Evolutionary conservation across 306 rosid genomes (phyloP), one percentile per base, ranked within the genome.

Genomic region (Casuarina glauca): DNA sequence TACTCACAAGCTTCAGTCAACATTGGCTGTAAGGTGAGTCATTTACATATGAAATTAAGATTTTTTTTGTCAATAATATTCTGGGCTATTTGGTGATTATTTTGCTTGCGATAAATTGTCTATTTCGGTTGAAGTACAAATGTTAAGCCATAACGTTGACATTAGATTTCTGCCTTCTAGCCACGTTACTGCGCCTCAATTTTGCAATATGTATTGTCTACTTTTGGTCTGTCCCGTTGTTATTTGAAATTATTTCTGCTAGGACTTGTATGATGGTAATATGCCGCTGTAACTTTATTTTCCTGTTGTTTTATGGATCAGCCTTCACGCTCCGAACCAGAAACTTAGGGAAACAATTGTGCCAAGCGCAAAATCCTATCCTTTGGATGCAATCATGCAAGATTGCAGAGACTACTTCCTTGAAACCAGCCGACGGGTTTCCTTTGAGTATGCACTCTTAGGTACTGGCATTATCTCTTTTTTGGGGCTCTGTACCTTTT

Each of bases 271-370:
- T 62, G 44, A 62, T 36, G 69, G 13, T 19, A 36, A 36, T 62
- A 36, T 62, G 45, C 69, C 35, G 35, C 12, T 62, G 45, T 12
- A 12, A 36, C 69, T 35, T 2, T 19, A 12, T 32, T 69, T 42
- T 57, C 51, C 7, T 80, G 70, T 38, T 38, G 81, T 82, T 61
- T 77, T 70, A 78, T 77, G 72, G 68, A 72, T 79, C 91, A 95
- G 98, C 86, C 81, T 95, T 64, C 98, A 95, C 82, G 98, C 98
- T 80, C 91, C 98, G 57, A 95, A 92, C 87, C 98, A 95, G 89
- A 91, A 91, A 80, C 97, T 95, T 57, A 90, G 98, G 84, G 98
- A 95, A 82, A 61, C 88, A 42, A 89, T 95, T 76, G 98, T 95
- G 79, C 98, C 98, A 36, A 95, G 98, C 81, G 97, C 98, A 3